Base-by-base conservation (phyloP, 352 stramenopile species). In the Phytopythium delawarense region DNA sequence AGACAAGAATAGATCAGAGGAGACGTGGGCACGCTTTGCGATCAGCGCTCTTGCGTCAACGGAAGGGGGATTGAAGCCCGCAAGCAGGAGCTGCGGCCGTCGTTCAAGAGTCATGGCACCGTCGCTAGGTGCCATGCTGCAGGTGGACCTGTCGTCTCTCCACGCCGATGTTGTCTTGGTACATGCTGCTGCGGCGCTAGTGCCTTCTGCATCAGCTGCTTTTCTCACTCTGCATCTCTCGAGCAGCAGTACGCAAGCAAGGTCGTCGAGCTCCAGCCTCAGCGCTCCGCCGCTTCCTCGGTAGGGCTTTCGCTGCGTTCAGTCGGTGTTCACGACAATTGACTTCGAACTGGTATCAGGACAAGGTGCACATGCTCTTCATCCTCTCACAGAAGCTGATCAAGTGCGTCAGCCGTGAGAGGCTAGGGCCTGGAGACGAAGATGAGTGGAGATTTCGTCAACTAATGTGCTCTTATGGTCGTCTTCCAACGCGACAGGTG, bases 321-420 rank as follows among this genome's bases (percentile, higher is more conserved):
- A 28, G 32, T 46, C 20, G 9, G 4, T 55, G 2, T 56, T 39
- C 34, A 49, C 11, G 18, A 15, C 16, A 28, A 28, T 4, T 34
- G 30, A n/a, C 5, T 49, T 58, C 1, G 15, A 11, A 13, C 20
- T 13, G 20, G 50, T 13, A 9, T 40, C 53, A 76, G 70, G 70
- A 74, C 32, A 76, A 76, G 48, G 23, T 76, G 25, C 66, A 76
- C 59, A 76, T 76, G 70, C 57, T 76, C 13, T 76, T 76, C 61
- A 66, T 68, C 32, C 57, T 76, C 53, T 71, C 70, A 13, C 66
- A 76, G 50, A 76, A 76, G 54, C 49, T 76, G 40, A 48, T 76
- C 44, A 74, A 63, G 70, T 76, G 62, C 39, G 69, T 52, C 25
- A 4, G 39, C n/a, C 46, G n/a, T 35, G 23, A 16, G 15, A 13